A percentile compares a stretch with the other conserved stretches of the same genome.
Conservation (phyloP, 2,329 filamentous ascomycete species). For the Aspergillus carbonarius region DNA sequence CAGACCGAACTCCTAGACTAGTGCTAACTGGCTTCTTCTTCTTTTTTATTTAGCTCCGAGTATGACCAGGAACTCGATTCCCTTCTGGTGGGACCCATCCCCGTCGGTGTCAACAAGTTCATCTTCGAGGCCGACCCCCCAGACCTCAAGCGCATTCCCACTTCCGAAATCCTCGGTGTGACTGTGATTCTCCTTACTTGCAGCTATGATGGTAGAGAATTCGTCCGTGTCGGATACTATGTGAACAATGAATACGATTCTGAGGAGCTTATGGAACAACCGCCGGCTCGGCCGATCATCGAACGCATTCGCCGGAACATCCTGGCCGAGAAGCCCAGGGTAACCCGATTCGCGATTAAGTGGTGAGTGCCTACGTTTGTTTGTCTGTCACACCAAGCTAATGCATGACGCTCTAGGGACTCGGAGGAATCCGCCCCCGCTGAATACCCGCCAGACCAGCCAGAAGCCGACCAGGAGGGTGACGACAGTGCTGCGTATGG, state of each 20-base stretch:
- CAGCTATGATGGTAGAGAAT: conserved; percentile 93
- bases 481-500: conserved; percentile 87
- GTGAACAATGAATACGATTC: conserved; percentile 99
- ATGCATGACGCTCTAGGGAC: conserved; percentile 63
- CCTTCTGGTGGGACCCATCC: conserved; percentile 94
- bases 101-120: conserved; percentile 97
- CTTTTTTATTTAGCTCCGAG: conserved; percentile 68
- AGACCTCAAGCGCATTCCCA: conserved; percentile 84
- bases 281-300: conserved; percentile 85
- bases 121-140: conserved; percentile 94
- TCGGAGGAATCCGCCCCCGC: conserved; percentile 95
- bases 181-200: conserved; percentile 96
- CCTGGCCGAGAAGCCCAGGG: conserved; percentile 92
- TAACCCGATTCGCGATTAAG: conserved; percentile 97
- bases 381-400: not conserved
- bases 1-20: not conserved
- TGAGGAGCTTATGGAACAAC: conserved; percentile 83
- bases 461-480: conserved; percentile 81
- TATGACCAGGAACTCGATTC: conserved; percentile 98
- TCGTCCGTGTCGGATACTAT: conserved; percentile 97
- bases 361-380: conserved; percentile 60
- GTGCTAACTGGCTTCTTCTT: conserved; percentile 28
- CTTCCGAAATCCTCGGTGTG: conserved; percentile 92
- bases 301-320: conserved; percentile 92
- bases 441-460: conserved; percentile 96